Evolutionary conservation across 2,329 filamentous ascomycete species (phyloP).

Genomic region (Ustulina deusta): DNA sequence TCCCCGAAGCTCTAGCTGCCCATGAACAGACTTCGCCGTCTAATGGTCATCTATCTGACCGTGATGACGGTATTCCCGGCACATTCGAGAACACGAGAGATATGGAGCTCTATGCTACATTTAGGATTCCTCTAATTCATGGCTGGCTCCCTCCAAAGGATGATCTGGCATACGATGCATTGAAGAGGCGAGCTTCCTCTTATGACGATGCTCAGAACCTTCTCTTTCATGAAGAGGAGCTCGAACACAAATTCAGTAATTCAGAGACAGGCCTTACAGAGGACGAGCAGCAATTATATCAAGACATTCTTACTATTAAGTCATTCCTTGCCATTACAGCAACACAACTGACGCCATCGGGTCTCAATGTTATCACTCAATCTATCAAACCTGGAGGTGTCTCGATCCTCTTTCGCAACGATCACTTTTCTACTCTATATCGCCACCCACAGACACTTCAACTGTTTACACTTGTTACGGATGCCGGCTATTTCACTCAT

Average conservation of each 20-base stretch:
- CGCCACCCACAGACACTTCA: constrained; percentile 83
- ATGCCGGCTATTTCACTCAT: constrained; percentile 88
- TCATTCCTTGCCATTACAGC: constrained; percentile 82
- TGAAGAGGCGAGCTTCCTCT: constrained; percentile 80
- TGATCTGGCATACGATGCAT: constrained; percentile 75
- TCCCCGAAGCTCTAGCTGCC: constrained; percentile 58
- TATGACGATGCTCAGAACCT: constrained; percentile 94
- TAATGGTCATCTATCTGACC: no score
- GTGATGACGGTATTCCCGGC: constrained; percentile 68
- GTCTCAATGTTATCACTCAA: constrained; percentile 78
- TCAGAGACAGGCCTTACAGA: constrained; percentile 69
- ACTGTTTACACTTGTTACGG: constrained; percentile 88
- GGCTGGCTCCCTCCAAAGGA: constrained; percentile 85
- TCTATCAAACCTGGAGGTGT: constrained; percentile 81
- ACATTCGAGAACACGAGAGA: constrained; percentile 89
- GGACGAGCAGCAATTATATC: constrained; percentile 81
- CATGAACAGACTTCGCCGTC: constrained; percentile 66
- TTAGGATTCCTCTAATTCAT: constrained; percentile 88
- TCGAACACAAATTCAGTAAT: constrained; percentile 80
- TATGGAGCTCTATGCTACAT: constrained; percentile 91
- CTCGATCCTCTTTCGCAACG: constrained; percentile 94
- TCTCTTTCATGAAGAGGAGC: constrained; percentile 87
- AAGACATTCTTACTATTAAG: constrained; percentile 87
- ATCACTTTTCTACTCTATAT: constrained; percentile 95
- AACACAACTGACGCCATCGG: constrained; percentile 87